Evolutionary conservation across 2,329 filamentous ascomycete genomes (phyloP).

Genomic region (Nemania bipapillata): DNA sequence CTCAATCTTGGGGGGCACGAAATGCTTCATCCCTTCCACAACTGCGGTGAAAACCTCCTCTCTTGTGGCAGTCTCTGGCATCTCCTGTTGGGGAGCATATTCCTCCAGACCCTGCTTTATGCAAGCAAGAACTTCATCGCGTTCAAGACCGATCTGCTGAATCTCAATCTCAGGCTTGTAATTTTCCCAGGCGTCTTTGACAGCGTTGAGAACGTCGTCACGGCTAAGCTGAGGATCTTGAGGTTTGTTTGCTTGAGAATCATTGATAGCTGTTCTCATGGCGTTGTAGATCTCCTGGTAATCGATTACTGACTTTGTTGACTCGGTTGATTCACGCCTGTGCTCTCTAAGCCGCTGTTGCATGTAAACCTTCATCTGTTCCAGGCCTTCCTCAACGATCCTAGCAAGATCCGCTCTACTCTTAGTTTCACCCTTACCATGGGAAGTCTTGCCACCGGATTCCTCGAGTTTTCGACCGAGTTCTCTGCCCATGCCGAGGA

Average conservation of each 20-base stretch:
- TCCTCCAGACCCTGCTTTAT: constrained; percentile 86
- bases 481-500: constrained; percentile 92
- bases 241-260: constrained; percentile 64
- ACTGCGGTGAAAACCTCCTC: constrained; percentile 89
- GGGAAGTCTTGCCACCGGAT: constrained; percentile 58
- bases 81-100: constrained; percentile 68
- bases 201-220: constrained; percentile 86
- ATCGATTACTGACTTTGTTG: constrained; percentile 72
- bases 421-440: constrained; percentile 59
- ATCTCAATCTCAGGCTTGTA: constrained; percentile 94
- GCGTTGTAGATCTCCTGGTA: constrained; percentile 88
- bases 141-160: constrained; percentile 87
- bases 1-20: constrained; percentile 76
- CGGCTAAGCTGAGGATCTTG: constrained; percentile 68
- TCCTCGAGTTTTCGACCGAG: constrained; percentile 87
- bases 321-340: constrained; percentile 73
- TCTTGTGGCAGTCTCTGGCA: constrained; percentile 72
- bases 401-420: constrained; percentile 76
- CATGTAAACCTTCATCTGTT: constrained; percentile 86
- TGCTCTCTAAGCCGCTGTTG: constrained; percentile 81
- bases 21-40: constrained; percentile 84
- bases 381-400: constrained; percentile 82
- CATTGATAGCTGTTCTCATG: constrained; percentile 78
- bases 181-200: constrained; percentile 90
- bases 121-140: constrained; percentile 88